Evolutionary conservation across 179 eudicot genomes (phyloP).

Genomic region (Gypsophila paniculata): DNA sequence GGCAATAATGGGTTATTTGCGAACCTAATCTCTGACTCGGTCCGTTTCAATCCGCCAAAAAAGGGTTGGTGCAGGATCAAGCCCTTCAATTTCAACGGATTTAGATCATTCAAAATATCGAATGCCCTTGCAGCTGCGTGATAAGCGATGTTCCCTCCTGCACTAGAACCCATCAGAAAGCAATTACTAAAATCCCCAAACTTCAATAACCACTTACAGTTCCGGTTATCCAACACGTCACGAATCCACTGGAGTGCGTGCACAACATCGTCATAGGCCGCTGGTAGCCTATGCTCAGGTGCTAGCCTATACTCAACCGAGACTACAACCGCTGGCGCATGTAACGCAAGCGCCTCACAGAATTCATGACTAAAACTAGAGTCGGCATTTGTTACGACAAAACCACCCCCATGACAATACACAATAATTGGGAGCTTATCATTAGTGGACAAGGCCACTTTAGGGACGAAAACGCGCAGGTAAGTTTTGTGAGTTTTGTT

Average conservation of each 20-base stretch:
- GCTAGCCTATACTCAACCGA: slow-evolving; percentile 22
- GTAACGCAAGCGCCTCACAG: slow-evolving; percentile 25
- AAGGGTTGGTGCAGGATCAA: slow-evolving; percentile 45
- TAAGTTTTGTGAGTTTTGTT: slow-evolving; percentile 30
- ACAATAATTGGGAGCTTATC: slow-evolving; percentile 34
- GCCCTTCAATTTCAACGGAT: slow-evolving; percentile 35
- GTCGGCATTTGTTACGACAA: slow-evolving; percentile 31
- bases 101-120: slow-evolving; percentile 18
- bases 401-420: slow-evolving; percentile 48
- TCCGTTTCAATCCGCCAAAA: slow-evolving; percentile 41
- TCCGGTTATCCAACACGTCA: neutral
- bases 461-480: slow-evolving; percentile 34
- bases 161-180: slow-evolving; percentile 45
- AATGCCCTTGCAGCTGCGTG: slow-evolving; percentile 27
- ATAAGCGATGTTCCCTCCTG: slow-evolving; percentile 47
- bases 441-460: slow-evolving; percentile 7
- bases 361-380: slow-evolving; percentile 21
- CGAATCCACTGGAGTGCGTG: slow-evolving; percentile 28
- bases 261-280: slow-evolving; percentile 40
- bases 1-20: slow-evolving; percentile 33
- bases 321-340: slow-evolving; percentile 22
- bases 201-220: slow-evolving; percentile 26
- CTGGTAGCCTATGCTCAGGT: slow-evolving; percentile 43
- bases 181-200: slow-evolving; percentile 29
- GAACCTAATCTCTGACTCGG: slow-evolving; percentile 33